Evolutionary conservation across 805 yeast species (phyloP), one percentile per base, ranked within the genome.

Genomic region (Novakomyces olei): DNA sequence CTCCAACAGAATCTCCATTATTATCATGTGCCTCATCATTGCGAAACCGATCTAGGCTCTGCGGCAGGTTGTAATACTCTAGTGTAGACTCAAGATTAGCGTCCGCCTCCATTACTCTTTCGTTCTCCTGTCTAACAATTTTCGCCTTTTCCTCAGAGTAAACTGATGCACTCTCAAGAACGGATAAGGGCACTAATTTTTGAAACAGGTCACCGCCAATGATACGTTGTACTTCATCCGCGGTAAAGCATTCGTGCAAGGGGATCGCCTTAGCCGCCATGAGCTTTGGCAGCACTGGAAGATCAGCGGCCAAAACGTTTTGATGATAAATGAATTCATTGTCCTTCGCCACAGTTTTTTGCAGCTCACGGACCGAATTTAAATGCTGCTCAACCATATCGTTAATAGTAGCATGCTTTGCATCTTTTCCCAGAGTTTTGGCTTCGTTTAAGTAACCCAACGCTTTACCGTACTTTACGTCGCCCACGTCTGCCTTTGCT

Each of bases 281-380:
- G 54, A 76, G 58, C 1, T 72, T 66, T 38, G 75, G 69, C 4
- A 80, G 60, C 9, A 69, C 74, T 5, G 78, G 66, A 31, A 80
- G 52, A 15, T 66, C 65, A 19, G 53, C 52, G 3, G 66, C 56
- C 1, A 94, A 93, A 9, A 83, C 56, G 1, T 60, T 44, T 15
- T 75, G 85, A 50, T 88, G 92, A 47, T 78, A 85, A 24, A 85
- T 78, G 43, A 69, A 73, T 47, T 85, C 95, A 45, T 85, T 85
- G 46, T 85, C 96, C 41, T 76, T 80, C 17, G 64, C 69, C 42
- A 78, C 43, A 2, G 50, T 42, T 18, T 48, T 49, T 9, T 56
- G 39, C 31, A 60, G 57, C 6, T 45, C 35, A 25, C 39, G 35
- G 16, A 46, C 33, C 5, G 44, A 24, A 26, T 53, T 50, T 17